These are phyloP conservation scores for Pythium dissimile DNA, from an alignment of 352 stramenopile genomes.

Conservation along the genomic window DNA sequence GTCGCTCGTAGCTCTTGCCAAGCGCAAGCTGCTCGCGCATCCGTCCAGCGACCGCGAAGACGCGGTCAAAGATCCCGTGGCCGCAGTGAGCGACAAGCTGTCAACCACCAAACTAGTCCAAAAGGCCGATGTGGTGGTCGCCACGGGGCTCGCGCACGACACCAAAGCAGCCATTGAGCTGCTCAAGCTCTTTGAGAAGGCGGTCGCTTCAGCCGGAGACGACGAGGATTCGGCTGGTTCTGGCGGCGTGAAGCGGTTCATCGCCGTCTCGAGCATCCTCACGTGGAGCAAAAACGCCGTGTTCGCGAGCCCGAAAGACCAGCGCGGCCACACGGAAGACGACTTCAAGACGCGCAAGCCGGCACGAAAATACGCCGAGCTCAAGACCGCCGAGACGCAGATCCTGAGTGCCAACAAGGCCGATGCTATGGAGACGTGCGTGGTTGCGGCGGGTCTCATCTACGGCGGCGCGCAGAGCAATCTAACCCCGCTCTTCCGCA, in stretches of 20 bases:
- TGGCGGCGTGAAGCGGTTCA: conserved; percentile 53
- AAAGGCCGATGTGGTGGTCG: conserved; percentile 48
- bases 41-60: conserved; percentile 43
- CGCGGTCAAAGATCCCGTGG: conserved; percentile 53
- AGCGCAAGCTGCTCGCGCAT: conserved; percentile 56
- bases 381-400: conserved; percentile 84
- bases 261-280: conserved; percentile 72
- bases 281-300: conserved; percentile 74
- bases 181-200: conserved; percentile 66
- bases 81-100: conserved; percentile 37
- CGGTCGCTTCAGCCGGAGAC: conserved; percentile 22
- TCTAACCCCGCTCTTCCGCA: conserved; percentile 61
- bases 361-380: conserved; percentile 57
- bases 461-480: conserved; percentile 76
- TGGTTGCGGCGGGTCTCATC: conserved; percentile 69
- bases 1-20: conserved; percentile 37
- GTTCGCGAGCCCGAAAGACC: conserved; percentile 37
- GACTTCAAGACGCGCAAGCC: conserved; percentile 80
- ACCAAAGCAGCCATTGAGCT: conserved; percentile 56
- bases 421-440: conserved; percentile 66
- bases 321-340: conserved; percentile 54
- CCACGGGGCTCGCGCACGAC: conserved; percentile 46
- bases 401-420: conserved; percentile 62
- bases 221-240: conserved; percentile 29
- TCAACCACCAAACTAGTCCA: conserved; percentile 54